Conservation (phyloP, 306 rosid species). For the Canavalia gladiata region DNA sequence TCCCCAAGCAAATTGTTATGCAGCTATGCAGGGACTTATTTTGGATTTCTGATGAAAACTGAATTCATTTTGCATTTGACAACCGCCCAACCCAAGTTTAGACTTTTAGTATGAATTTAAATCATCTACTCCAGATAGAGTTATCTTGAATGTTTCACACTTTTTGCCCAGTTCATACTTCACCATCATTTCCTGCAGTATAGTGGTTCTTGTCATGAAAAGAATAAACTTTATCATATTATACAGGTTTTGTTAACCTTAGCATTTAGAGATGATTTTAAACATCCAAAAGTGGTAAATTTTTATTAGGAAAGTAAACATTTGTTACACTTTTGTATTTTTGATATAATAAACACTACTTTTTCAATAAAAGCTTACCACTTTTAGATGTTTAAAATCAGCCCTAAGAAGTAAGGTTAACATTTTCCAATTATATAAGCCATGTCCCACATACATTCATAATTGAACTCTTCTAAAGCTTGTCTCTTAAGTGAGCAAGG, state of each 20-base stretch:
- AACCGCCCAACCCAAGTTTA: conserved; percentile 13
- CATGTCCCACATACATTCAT: conserved; percentile 7
- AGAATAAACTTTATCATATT: conserved; percentile 19
- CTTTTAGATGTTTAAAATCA: too few relatives aligned
- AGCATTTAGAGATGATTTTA: too few relatives aligned
- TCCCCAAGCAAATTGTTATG: conserved; percentile 4
- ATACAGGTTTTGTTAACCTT: too few relatives aligned
- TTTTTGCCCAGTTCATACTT: conserved; percentile 2
- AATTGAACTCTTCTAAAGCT: conserved; percentile 11
- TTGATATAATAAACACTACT: too few relatives aligned
- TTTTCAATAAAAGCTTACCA: too few relatives aligned
- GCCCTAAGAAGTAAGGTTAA: too few relatives aligned
- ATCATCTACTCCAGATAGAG: conserved; percentile 23
- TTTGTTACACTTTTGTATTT: too few relatives aligned
- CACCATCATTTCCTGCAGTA: neutral
- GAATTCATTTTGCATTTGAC: conserved; percentile 26
- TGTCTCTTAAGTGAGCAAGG: neutral
- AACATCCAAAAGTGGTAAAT: too few relatives aligned
- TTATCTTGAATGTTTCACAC: conserved; percentile 17
- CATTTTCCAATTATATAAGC: neutral
- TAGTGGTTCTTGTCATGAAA: conserved; percentile 30
- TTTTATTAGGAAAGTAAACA: too few relatives aligned
- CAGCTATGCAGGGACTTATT: conserved; percentile 10
- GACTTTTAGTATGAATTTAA: conserved; percentile 30
- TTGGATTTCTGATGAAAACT: neutral